Evolutionary conservation across 139 green algal species (phyloP), one percentile per base, ranked within the genome.

Genomic region (Chlamydomonas schloesseri): DNA sequence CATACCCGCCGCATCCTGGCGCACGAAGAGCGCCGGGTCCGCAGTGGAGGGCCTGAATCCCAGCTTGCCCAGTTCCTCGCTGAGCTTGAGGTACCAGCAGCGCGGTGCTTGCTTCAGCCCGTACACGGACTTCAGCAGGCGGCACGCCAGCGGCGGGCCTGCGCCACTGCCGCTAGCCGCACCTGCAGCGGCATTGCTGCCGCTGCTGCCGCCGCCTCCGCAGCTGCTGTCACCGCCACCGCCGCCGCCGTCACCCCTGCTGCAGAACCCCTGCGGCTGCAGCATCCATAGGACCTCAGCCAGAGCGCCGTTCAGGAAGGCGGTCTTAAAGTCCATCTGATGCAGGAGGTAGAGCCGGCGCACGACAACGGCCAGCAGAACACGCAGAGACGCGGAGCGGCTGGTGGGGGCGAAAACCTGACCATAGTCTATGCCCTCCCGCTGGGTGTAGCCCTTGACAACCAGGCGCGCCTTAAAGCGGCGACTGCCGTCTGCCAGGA

Each of bases 391-490:
- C 18, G 58, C 58, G 23, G 9, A 67, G 58, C 58, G 18, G 14
- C 14, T 67, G 58, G 58, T 28, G 13, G 90, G 87, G 67, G 90
- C 88, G 82, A 92, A 95, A 1, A 89, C 80, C 28, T 95, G 90
- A 24, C 88, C 70, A 58, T 84, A 91, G 83, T 92, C 89, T 8
- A 91, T 77, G 70, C 87, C 87, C 24, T 75, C 73, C 29, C 50
- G 57, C 71, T 93, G 89, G 33, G 57, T 68, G 65, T 81, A 90
- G 71, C 86, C 89, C 69, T 90, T 91, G 42, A 78, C 89, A 18
- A 93, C 89, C 14, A 93, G 75, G 15, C 86, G 67, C 20, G 86
- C 89, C 79, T 93, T 93, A 69, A 89, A 88, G 20, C 90, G 74
- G 21, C 72, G 47, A 20, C 37, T 74, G 60, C 83, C 65, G 21